Percentiles rank a stretch among this genome's conserved stretches.
phyloP scores from a whole-genome alignment of 169 alveolate genomes.

The Eimeria praecox region DNA sequence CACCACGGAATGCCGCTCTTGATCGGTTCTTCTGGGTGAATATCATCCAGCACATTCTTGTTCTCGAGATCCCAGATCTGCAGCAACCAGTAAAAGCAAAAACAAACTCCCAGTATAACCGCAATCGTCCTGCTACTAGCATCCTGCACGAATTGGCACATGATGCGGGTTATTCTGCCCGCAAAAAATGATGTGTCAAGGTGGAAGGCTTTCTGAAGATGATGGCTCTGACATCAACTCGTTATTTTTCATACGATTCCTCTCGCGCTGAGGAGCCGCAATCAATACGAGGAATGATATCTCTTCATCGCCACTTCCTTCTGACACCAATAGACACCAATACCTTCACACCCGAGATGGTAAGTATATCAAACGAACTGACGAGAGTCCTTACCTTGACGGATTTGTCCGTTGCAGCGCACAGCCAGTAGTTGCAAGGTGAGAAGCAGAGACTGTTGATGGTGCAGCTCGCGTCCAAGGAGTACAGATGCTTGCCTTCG shows the following conservation, averaged over 20 bases:
- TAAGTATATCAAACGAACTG: too few species aligned
- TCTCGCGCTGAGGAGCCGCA: constrained; percentile 41
- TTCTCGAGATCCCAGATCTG: constrained; percentile 96
- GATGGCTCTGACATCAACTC: constrained; percentile 21
- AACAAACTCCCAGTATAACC: background rate
- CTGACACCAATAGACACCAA: too few species aligned
- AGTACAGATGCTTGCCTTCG: constrained; percentile 97
- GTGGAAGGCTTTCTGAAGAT: background rate
- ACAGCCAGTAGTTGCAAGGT: constrained; percentile 97
- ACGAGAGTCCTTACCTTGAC: constrained; percentile 88
- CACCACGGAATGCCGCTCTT: constrained; percentile 97
- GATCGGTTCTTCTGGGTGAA: constrained; percentile 92
- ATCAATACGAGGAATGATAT: constrained; percentile 79
- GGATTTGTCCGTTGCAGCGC: constrained; percentile 97
- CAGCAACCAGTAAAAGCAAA: background rate
- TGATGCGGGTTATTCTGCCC: background rate
- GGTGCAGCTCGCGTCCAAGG: constrained; percentile 95
- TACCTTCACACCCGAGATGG: background rate
- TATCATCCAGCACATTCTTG: constrained; percentile 95
- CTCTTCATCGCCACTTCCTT: constrained; percentile 57
- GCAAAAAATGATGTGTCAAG: background rate
- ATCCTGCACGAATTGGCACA: background rate
- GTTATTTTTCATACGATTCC: constrained; percentile 11
- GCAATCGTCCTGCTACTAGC: background rate
- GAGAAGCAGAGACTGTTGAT: constrained; percentile 97